Evolutionary conservation across 2,329 filamentous ascomycete genomes (phyloP).

Genomic region (Coleophoma eucalyptorum): DNA sequence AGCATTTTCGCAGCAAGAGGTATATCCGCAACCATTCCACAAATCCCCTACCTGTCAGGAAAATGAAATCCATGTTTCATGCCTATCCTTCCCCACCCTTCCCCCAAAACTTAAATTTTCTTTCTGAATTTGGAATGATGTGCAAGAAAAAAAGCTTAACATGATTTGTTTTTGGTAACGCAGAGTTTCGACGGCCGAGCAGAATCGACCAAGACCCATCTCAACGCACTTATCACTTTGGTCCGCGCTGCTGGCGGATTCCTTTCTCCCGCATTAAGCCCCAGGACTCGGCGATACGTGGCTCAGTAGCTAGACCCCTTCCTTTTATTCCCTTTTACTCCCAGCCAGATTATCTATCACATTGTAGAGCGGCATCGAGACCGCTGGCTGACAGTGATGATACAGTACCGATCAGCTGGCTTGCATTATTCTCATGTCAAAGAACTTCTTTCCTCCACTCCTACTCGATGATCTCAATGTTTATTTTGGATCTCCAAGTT

Average conservation of each 20-base stretch:
- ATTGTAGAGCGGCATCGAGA: too few species aligned
- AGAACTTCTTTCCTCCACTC: conserved; percentile 7
- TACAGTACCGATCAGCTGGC: conserved; percentile 15
- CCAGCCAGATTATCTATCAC: too few species aligned
- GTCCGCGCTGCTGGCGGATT: conserved; percentile 11
- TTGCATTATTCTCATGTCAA: conserved; percentile 8
- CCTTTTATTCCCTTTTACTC: not conserved
- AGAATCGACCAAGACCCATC: conserved; percentile 9
- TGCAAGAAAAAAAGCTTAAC: not conserved
- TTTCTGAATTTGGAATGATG: too few species aligned
- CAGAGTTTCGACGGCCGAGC: conserved; percentile 10
- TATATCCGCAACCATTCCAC: conserved; percentile 1
- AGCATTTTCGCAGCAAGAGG: conserved; percentile 17
- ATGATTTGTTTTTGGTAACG: not conserved
- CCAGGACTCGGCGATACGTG: conserved; percentile 12
- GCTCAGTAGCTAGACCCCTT: conserved; percentile 6
- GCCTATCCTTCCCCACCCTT: too few species aligned
- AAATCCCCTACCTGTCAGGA: too few species aligned
- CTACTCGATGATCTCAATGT: conserved; percentile 7
- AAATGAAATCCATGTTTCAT: too few species aligned
- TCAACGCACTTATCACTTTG: conserved; percentile 10
- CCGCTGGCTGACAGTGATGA: conserved; percentile 1
- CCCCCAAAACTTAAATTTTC: too few species aligned
- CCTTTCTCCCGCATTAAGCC: conserved; percentile 5
- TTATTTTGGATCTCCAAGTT: conserved; percentile 12